Percentiles rank a stretch among this genome's conserved stretches.
Conservation (phyloP, 2,329 filamentous ascomycete species). For the Phaeosphaeria sp. region DNA sequence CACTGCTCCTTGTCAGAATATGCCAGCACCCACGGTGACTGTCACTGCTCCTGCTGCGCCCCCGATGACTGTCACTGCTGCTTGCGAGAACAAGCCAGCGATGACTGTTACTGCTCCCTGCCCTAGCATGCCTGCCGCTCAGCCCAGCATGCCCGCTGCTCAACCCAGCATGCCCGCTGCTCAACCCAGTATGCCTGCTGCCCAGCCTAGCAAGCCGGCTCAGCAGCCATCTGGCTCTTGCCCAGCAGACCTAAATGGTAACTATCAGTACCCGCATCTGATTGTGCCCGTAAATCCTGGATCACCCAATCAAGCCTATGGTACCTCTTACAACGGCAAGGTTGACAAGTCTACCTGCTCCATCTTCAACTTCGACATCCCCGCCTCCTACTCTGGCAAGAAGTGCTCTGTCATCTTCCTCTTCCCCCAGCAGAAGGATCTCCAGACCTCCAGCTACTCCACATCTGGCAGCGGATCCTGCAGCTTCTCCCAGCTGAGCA, state of each 20-base stretch:
- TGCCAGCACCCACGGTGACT: background rate
- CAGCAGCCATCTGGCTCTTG: slow-evolving; percentile 12
- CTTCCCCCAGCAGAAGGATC: slow-evolving; percentile 63
- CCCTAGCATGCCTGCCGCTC: background rate
- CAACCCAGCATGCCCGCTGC: background rate
- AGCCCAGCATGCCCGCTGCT: background rate
- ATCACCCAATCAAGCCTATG: slow-evolving; percentile 59
- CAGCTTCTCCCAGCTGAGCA: slow-evolving; percentile 59
- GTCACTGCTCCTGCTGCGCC: background rate
- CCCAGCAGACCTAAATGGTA: slow-evolving; percentile 32
- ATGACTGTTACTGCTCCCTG: background rate
- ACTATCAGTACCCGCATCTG: slow-evolving; percentile 62
- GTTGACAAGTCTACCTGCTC: slow-evolving; percentile 54
- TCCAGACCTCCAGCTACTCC: slow-evolving; percentile 66
- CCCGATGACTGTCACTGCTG: background rate
- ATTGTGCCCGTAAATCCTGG: slow-evolving; percentile 67
- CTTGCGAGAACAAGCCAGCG: background rate
- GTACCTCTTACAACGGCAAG: slow-evolving; percentile 64
- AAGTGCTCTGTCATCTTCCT: slow-evolving; percentile 71
- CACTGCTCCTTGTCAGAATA: background rate
- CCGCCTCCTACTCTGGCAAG: slow-evolving; percentile 60
- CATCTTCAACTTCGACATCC: slow-evolving; percentile 75
- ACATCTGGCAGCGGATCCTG: slow-evolving; percentile 63
- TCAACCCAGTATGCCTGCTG: background rate
- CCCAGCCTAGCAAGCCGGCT: background rate